Base-by-base conservation (phyloP, 2,329 filamentous ascomycete genomes). In the Alternaria gansuensis region DNA sequence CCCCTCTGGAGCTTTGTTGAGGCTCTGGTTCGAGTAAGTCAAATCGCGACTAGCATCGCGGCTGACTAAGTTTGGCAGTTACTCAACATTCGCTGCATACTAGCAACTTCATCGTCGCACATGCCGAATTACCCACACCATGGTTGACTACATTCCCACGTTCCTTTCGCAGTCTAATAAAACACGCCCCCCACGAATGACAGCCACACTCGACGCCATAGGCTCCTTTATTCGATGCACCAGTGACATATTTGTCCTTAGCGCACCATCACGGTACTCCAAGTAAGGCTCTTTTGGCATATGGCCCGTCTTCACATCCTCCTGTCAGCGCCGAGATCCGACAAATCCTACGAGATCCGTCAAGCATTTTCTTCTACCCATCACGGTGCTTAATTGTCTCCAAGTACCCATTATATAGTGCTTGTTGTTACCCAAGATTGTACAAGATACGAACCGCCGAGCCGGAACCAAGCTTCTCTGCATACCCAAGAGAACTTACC, bases 211-310 rank as follows among this genome's bases (percentile, higher is more conserved):
- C 24, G 11, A 49, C 44, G 43, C 50, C 36, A 54, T 52, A 37
- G 50, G 41, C 31, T 9, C 31, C 24, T 26, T 13, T 17, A 5
- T 26, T 14, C 37, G 13, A 26, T 46, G 48, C 24, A 41, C n/a
- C 36, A 54, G 44, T 54, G 55, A 17, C n/a, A 58, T 49, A 34
- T 26, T 36, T 26, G 37, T 24, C 11, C 29, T 37, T 59, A 59
- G 56, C 56, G 56, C n/a, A 14, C 56, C 56, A 59, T 59, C 56
- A 59, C 26, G 56, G 56, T 59, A 41, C 56, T 59, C 56, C 37
- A 23, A 36, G 33, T 39, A 50, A 28, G 8, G 34, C 48, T 39
- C 17, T 45, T 40, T 49, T 31, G 29, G 51, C 37, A 31, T 41
- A 44, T 50, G 17, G 14, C 31, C 41, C 33, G 36, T 28, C 44